Conservation (phyloP, 2,329 filamentous ascomycete species). For the Akanthomyces dipterigenus region DNA sequence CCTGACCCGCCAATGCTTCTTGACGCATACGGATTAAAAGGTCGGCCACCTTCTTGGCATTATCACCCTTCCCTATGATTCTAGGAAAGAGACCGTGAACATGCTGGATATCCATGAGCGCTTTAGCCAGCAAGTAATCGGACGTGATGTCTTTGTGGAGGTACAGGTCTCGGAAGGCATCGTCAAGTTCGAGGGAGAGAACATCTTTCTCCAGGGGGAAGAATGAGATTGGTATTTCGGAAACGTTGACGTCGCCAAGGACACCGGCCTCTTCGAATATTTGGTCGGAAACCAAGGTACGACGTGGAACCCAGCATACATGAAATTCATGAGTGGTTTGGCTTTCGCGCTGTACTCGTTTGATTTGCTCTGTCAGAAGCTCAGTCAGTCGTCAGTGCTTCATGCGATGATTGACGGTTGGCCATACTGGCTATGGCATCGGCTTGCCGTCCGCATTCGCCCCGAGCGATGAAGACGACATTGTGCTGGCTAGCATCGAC, state of each 20-base stretch:
- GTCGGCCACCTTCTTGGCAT: slow-evolving; percentile 82
- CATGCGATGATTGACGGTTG: not conserved
- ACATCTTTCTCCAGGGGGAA: slow-evolving; percentile 88
- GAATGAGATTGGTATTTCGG: slow-evolving; percentile 82
- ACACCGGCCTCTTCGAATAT: slow-evolving; percentile 90
- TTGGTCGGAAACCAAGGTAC: slow-evolving; percentile 85
- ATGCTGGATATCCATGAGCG: slow-evolving; percentile 89
- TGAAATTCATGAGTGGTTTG: slow-evolving; percentile 93
- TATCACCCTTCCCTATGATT: slow-evolving; percentile 92
- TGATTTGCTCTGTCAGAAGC: slow-evolving; percentile 67
- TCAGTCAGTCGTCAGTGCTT: slow-evolving; percentile 24
- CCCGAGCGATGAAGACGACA: slow-evolving; percentile 86
- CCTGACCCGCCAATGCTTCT: slow-evolving; percentile 75
- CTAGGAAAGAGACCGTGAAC: slow-evolving; percentile 89
- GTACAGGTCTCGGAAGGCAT: slow-evolving; percentile 82
- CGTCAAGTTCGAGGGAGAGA: slow-evolving; percentile 81
- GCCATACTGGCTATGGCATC: slow-evolving; percentile 80
- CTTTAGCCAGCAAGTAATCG: slow-evolving; percentile 82
- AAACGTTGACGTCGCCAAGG: slow-evolving; percentile 82
- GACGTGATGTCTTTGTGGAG: slow-evolving; percentile 84
- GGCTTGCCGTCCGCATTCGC: slow-evolving; percentile 79
- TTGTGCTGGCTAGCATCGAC: slow-evolving; percentile 91
- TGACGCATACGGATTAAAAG: slow-evolving; percentile 85
- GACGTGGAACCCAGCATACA: slow-evolving; percentile 90
- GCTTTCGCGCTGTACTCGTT: slow-evolving; percentile 78